Conservation (phyloP, 108 stramenopile genomes). For the Skeletonema marinoi region DNA sequence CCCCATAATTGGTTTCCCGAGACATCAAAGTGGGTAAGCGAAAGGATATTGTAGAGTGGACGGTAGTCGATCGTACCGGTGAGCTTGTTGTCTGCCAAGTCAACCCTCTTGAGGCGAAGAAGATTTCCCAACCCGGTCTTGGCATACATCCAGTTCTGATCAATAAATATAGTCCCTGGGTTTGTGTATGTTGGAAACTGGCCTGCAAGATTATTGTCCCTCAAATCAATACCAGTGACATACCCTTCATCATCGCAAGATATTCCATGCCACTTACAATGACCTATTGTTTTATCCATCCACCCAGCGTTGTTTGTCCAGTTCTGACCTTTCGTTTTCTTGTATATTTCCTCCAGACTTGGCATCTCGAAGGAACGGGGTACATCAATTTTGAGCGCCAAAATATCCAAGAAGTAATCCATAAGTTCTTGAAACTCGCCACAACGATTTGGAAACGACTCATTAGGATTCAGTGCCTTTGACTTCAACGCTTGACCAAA, state of each 20-base stretch:
- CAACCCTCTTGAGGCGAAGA: constrained; percentile 1
- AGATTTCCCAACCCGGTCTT: not conserved
- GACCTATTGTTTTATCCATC: not conserved
- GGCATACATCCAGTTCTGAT: no score
- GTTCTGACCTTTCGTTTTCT: constrained; percentile 40
- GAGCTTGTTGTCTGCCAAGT: constrained; percentile 19
- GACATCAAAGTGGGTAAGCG: no score
- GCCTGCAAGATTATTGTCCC: not conserved
- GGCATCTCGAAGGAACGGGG: constrained; percentile 43
- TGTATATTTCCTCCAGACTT: constrained; percentile 48
- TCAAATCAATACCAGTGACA: no score
- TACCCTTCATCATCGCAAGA: no score
- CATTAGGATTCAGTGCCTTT: no score
- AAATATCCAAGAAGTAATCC: no score
- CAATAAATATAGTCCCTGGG: no score
- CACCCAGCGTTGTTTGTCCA: constrained; percentile 24
- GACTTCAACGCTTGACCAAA: no score
- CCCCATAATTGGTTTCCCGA: no score
- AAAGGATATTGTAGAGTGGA: constrained; percentile 46
- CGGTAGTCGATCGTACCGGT: constrained; percentile 22
- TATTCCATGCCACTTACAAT: no score
- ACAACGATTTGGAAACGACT: no score
- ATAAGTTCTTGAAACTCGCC: constrained; percentile 8
- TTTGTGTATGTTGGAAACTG: not conserved
- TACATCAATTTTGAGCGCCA: no score